Conservation (phyloP, 2,329 filamentous ascomycete genomes). For the Apiospora pterosperma region DNA sequence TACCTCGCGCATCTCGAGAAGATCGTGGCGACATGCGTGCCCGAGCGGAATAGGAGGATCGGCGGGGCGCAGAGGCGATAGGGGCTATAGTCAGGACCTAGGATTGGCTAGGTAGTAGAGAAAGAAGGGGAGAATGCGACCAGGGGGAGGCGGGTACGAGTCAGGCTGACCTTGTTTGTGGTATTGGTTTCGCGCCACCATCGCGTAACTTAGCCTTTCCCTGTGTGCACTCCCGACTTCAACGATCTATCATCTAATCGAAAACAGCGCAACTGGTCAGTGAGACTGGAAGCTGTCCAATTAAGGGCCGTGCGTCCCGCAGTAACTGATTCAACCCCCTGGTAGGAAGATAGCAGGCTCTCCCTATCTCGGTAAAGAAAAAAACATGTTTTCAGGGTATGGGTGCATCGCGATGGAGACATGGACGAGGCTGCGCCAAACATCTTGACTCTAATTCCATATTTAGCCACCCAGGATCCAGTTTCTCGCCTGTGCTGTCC, state of each 20-base stretch:
- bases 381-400: no score
- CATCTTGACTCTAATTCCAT: not conserved
- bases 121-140: not conserved
- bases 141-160: no score
- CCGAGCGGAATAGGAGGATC: not conserved
- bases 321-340: not conserved
- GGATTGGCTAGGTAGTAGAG: not conserved
- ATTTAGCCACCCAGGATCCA: not conserved
- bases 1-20: not conserved
- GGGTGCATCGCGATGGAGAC: not conserved
- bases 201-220: not conserved
- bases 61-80: not conserved
- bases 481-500: not conserved
- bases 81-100: not conserved
- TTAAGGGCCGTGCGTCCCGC: not conserved
- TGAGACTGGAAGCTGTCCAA: not conserved
- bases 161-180: not conserved
- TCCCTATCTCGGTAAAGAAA: no score
- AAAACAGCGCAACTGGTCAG: not conserved
- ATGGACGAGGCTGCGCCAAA: not conserved
- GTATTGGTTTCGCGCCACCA: not conserved
- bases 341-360: no score
- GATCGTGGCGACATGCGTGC: not conserved
- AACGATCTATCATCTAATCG: not conserved
- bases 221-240: not conserved